Base-by-base conservation (phyloP, 1,284 basidiomycete species). In the Sphaerobolus stellatus region DNA sequence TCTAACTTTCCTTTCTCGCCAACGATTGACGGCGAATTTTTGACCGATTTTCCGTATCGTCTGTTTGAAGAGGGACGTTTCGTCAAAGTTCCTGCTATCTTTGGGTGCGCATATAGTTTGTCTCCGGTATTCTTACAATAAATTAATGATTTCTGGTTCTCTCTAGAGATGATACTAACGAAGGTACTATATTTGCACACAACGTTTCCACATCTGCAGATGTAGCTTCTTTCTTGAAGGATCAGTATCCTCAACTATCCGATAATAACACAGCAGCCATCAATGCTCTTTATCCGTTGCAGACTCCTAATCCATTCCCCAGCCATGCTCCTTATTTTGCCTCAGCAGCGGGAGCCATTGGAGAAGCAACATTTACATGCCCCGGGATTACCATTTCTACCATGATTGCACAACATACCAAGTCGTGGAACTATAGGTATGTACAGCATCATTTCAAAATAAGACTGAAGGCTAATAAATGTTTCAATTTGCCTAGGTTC, bases 121-220 rank as follows among this genome's bases (percentile, higher is more conserved):
- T 20, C 18, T 13, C 28, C 13, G 33, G 29, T 44, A 25, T n/a
- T 20, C 6, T 40, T 11, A 36, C 11, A 14, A n/a, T n/a, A n/a
- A n/a, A n/a, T n/a, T n/a, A n/a, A n/a, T n/a, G n/a, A n/a, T n/a
- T n/a, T n/a, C 25, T 11, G 3, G 13, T 43, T 22, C n/a, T 45
- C 20, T 20, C 22, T 29, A 62, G 61, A 5, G 61, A 62, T 30
- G 61, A 62, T 36, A 62, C 61, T 14, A 56, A 62, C 45, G 61
- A 60, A 41, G 61, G 61, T 25, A 62, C 59, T 6, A 48, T 52
- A 6, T 62, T 62, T 48, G 59, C 59, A 14, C 5, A 33, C 24
- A 56, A 59, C 29, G 58, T 50, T 13, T 44, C 58, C 22, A 46
- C 59, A 11, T 33, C 53, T 25, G 49, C 43, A 29, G 58, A 61